These are phyloP conservation scores for Trichoderma erinaceum DNA, from an alignment of 495 filamentous ascomycete genomes.

Conservation along the genomic window DNA sequence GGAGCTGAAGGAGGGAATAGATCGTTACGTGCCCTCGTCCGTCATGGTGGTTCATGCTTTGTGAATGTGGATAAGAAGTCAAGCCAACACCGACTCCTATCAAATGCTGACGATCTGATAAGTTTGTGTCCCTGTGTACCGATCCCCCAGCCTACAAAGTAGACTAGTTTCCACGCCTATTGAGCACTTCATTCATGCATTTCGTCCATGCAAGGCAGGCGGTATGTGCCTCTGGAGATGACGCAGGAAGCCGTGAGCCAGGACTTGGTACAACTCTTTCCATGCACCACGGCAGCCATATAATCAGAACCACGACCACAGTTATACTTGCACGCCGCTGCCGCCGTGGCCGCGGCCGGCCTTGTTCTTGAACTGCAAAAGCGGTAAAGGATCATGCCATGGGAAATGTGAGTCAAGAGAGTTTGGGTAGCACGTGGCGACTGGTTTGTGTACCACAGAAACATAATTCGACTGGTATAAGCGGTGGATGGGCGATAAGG, in stretches of 20 bases:
- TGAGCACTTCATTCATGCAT: not conserved
- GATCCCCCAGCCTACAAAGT: not conserved
- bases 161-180: not conserved
- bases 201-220: not conserved
- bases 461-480: constrained; percentile 4
- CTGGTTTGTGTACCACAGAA: constrained; percentile 13
- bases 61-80: not conserved
- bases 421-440: constrained; percentile 7
- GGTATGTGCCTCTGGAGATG: constrained; percentile 2
- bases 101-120: not conserved
- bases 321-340: not conserved
- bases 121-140: not conserved
- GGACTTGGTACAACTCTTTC: not conserved
- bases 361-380: not conserved
- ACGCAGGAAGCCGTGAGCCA: constrained; percentile 1
- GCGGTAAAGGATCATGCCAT: constrained; percentile 7
- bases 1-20: not conserved
- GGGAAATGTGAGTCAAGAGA: not conserved
- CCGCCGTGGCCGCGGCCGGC: not conserved
- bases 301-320: not conserved
- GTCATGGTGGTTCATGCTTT: not conserved
- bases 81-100: not conserved
- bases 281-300: not conserved
- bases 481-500: not conserved
- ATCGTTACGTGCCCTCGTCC: not conserved